Conservation (phyloP, 148 eudicot genomes). For the Vaccinium macrocarpon region DNA sequence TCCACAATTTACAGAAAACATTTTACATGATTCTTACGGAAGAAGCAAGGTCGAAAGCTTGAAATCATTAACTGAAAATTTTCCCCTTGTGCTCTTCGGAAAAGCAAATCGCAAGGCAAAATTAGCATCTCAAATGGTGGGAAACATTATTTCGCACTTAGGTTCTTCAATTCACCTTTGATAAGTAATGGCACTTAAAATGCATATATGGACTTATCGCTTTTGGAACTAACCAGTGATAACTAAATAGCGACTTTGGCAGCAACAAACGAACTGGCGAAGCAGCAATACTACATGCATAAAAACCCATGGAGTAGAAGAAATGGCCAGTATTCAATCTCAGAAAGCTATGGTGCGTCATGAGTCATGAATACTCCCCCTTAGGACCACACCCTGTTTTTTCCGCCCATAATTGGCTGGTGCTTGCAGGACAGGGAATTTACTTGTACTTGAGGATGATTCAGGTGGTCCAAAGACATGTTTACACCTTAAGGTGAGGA, state of each 20-base stretch:
- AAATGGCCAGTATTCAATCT: background rate
- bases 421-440: background rate
- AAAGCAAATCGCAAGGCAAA: background rate
- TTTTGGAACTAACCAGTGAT: background rate
- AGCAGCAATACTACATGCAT: background rate
- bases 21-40: background rate
- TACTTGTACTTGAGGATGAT: background rate
- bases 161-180: background rate
- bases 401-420: background rate
- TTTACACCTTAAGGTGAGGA: background rate
- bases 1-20: background rate
- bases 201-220: background rate
- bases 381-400: background rate
- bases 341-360: background rate
- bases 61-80: background rate
- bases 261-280: constrained; percentile 3
- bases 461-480: background rate
- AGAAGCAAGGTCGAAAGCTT: background rate
- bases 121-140: background rate
- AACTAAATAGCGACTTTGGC: background rate
- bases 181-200: background rate
- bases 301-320: background rate
- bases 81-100: background rate
- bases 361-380: background rate
- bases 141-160: background rate